Evolutionary conservation across 2,329 filamentous ascomycete species (phyloP), one percentile per base, ranked within the genome.

Genomic region (Arthrobotrys iridis): DNA sequence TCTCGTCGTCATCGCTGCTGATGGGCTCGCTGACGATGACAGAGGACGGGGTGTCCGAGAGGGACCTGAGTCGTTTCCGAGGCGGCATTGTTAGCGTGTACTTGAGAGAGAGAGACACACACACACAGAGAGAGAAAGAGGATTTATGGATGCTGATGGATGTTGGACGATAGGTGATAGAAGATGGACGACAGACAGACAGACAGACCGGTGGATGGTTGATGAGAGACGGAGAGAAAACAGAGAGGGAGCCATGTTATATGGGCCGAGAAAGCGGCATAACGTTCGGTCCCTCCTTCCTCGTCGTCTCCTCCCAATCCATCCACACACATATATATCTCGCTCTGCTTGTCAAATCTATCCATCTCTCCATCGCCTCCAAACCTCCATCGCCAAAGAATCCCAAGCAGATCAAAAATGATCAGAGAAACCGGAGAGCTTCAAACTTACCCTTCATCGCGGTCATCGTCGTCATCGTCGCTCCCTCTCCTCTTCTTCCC

Each of bases 1-100:
- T 55, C 18, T 76, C 72, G 15, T 73, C 68, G 13, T 76, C 72
- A 28, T 72, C 67, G 33, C 72, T 76, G n/a, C 37, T 62, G 26
- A 59, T 63, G 15, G 71, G 46, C 30, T 75, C 63, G 40, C 63
- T 68, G n/a, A 30, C 46, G 41, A 68, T 37, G 35, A 55, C 71
- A 15, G 57, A 58, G 28, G 71, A 75, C 6, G 35, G 48, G 22
- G 28, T 26, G 15, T 46, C 52, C 2, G 62, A 67, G 26, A 26
- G n/a, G 37, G 28, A 22, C 8, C 37, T 41, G 28, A 55, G 57
- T 41, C 37, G 71, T 55, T 67, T 55, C 15, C 20, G 43, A 13
- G 1, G 6, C 28, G 63, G n/a, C 71, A 75, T 75, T 22, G 71
- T 68, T 48, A 67, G 70, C 35, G 15, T 7, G 33, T 22, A 30